Percentiles rank a stretch among this genome's conserved stretches.
phyloP scores from a whole-genome alignment of 257 asterid species.

The Rauvolfia tetraphylla region DNA sequence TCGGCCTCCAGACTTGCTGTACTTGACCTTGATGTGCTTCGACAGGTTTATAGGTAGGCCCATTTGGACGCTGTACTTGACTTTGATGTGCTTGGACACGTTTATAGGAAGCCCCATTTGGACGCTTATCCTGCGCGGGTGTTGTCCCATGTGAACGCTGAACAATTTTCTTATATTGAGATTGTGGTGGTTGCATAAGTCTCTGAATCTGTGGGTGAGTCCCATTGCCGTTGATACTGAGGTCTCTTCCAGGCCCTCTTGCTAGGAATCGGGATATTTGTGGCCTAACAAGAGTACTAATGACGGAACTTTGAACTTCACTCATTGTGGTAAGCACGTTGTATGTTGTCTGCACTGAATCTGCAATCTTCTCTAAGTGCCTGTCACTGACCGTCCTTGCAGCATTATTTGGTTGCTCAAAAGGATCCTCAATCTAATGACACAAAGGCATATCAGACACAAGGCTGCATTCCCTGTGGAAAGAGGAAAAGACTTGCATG shows the following conservation, averaged over 20 bases:
- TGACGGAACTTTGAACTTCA: constrained; percentile 31
- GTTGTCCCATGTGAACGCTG: background rate
- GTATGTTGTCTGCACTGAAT: constrained; percentile 47
- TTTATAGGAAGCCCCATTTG: constrained; percentile 4
- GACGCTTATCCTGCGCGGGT: background rate
- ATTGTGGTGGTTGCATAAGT: constrained; percentile 7
- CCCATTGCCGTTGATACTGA: constrained; percentile 28
- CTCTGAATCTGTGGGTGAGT: constrained; percentile 25
- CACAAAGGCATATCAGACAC: background rate
- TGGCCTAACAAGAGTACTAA: constrained; percentile 50
- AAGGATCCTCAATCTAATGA: constrained; percentile 89
- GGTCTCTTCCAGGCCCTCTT: constrained; percentile 29
- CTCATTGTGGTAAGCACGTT: constrained; percentile 38
- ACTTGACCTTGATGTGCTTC: constrained; percentile 37
- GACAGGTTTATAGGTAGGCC: constrained; percentile 9
- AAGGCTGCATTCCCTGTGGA: background rate
- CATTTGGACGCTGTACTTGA: constrained; percentile 3
- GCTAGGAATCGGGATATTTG: constrained; percentile 32
- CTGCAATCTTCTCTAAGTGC: constrained; percentile 52
- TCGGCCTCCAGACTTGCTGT: constrained; percentile 57
- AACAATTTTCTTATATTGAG: background rate
- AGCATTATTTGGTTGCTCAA: constrained; percentile 81
- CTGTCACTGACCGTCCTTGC: constrained; percentile 64
- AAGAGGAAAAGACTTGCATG: background rate
- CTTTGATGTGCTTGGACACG: constrained; percentile 34